Base-by-base conservation (phyloP, 306 rosid genomes). In the Pterocarpus santalinus region DNA sequence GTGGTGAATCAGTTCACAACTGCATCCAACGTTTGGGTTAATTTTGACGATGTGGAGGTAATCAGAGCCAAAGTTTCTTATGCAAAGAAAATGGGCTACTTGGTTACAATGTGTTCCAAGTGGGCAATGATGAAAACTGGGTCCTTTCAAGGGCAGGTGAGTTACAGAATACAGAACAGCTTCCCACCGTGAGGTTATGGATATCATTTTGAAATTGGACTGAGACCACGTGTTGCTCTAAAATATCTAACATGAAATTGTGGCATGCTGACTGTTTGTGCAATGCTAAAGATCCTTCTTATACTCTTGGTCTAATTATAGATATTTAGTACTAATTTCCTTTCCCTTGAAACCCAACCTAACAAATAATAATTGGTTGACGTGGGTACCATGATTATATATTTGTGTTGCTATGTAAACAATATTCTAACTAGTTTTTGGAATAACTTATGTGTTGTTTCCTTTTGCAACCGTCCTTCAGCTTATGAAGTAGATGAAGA, bases 61-160 rank as follows among this genome's bases (percentile, higher is more conserved):
- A 57, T 90, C 56, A 88, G 22, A 41, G 75, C 84, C 38, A 90
- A 90, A 56, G 82, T 90, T 82, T 76, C 85, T 55, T 88, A 88
- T 84, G 90, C 90, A 12, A 86, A 57, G 82, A 82, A 69, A 90
- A 69, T 69, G 82, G 80, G 3, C 72, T 90, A 57, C 81, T 88
- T 49, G 94, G 94, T 57, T 90, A 86, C 85, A 69, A 0, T 22
- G 94, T 82, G 69, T 88, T 82, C 72, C 91, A 86, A 76, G 72
- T 90, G 1, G 85, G 65, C 30, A 81, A 82, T 78, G 93, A 90
- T 22, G 88, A 90, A 51, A 81, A 87, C 30, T 90, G 93, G 93
- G 87, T 52, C 46, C 93, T 90, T 69, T 87, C 90, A 15, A 69
- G 36, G 22, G 78, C 89, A 76, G 85, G 87, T 72, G 36, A 79